Conservation (phyloP, 345 rosid species). For the Rubroshorea leprosula region DNA sequence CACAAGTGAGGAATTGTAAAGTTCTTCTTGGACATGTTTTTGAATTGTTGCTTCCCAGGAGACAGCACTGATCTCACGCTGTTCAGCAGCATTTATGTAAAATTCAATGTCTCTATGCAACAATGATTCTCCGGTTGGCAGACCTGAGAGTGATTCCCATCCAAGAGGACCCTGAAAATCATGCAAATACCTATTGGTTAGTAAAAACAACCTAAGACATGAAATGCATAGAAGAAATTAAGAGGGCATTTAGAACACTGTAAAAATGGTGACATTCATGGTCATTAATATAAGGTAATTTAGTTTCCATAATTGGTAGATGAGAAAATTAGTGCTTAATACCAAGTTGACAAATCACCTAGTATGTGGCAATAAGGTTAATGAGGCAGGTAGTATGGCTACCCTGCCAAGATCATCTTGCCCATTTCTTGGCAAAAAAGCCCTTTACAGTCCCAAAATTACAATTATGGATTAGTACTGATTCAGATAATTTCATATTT, state of each 20-base stretch:
- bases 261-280: background rate
- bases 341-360: background rate
- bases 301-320: background rate
- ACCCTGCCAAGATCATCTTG: background rate
- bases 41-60: conserved; percentile 95
- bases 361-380: background rate
- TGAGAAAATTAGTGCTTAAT: too few relatives aligned
- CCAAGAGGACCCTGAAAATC: conserved; percentile 85
- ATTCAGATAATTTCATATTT: too few relatives aligned
- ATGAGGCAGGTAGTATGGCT: background rate
- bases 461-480: too few relatives aligned
- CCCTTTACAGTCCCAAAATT: too few relatives aligned
- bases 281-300: background rate
- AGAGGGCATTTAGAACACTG: background rate
- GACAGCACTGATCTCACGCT: conserved; percentile 60
- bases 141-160: conserved; percentile 77
- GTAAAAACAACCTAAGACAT: conserved; percentile 6
- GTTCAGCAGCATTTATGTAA: conserved; percentile 54
- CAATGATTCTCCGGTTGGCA: conserved; percentile 64
- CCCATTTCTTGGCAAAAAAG: too few relatives aligned
- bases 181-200: conserved; percentile 15
- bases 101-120: conserved; percentile 61
- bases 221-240: background rate
- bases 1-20: conserved; percentile 67
- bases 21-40: conserved; percentile 83